Conservation (phyloP, 2,329 filamentous ascomycete species). For the Cladosporium sp. region DNA sequence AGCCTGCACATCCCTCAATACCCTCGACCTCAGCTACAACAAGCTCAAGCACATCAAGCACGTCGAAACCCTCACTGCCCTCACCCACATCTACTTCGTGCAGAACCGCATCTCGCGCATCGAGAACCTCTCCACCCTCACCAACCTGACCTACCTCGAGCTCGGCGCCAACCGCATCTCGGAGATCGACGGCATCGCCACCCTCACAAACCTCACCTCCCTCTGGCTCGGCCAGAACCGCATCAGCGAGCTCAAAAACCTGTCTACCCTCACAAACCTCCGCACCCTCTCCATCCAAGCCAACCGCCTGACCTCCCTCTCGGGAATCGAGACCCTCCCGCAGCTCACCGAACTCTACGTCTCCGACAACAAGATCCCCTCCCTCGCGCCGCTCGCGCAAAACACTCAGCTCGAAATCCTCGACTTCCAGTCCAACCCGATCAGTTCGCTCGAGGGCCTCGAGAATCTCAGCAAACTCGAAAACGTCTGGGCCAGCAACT, state of each 20-base stretch:
- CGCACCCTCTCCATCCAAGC: slow-evolving; percentile 92
- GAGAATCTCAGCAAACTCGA: slow-evolving; percentile 69
- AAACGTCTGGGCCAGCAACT: slow-evolving; percentile 94
- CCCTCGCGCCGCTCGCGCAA: slow-evolving; percentile 65
- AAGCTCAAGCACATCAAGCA: slow-evolving; percentile 99
- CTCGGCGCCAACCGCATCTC: slow-evolving; percentile 89
- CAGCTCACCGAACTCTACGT: slow-evolving; percentile 92
- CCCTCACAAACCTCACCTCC: slow-evolving; percentile 75
- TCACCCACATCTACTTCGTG: slow-evolving; percentile 86
- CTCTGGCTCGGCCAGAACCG: slow-evolving; percentile 97
- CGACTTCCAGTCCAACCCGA: slow-evolving; percentile 86
- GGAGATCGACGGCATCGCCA: slow-evolving; percentile 81
- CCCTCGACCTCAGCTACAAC: slow-evolving; percentile 93
- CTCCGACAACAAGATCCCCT: slow-evolving; percentile 86
- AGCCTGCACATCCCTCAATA: slow-evolving; percentile 70
- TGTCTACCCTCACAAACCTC: slow-evolving; percentile 74
- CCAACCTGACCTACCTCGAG: slow-evolving; percentile 78
- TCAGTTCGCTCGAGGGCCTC: slow-evolving; percentile 72
- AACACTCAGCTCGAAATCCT: slow-evolving; percentile 67
- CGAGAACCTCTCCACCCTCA: slow-evolving; percentile 76
- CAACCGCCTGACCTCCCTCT: slow-evolving; percentile 80
- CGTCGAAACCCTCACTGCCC: slow-evolving; percentile 70
- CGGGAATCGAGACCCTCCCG: slow-evolving; percentile 70
- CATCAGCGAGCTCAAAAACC: slow-evolving; percentile 77
- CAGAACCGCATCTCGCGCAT: slow-evolving; percentile 92